Evolutionary conservation across 2,329 filamentous ascomycete genomes (phyloP), one percentile per base, ranked within the genome.

Genomic region (Epichloe uncinata): DNA sequence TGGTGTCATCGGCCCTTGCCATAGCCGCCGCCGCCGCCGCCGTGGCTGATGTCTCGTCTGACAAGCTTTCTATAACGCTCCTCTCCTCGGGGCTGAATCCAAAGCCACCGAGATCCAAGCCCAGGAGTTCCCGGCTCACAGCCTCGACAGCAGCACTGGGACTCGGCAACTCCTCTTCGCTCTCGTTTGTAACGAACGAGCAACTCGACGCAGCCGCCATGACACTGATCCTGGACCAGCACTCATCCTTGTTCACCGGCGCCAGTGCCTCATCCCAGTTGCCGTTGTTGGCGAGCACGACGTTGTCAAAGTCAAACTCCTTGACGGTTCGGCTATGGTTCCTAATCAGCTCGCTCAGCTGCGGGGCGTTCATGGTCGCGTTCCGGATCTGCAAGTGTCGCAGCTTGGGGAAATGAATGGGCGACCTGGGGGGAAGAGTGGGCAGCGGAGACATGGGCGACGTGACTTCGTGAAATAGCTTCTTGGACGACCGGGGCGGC

Each of bases 261-360:
- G 81, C 78, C n/a, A 95, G 75, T 0, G 87, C 87, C 33, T 89
- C 83, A 52, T 93, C 84, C 87, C 87, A 95, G 51, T 73, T 83
- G 30, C 85, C 87, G 35, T 72, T 72, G 53, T 78, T 75, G 47
- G 80, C 74, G 42, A 95, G 74, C 33, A 77, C 72, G 16, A 90
- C 81, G 54, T 86, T 82, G 61, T 89, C 82, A 63, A 94, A 88
- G 62, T 88, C 82, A 60, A 91, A 87, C 60, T 91, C 84, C 55
- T 77, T 74, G 43, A 94, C 78, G 0, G 80, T 83, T 50, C 72
- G 70, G 33, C 79, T 75, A 66, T 95, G 87, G 12, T 72, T 69
- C 46, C 72, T 67, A 52, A 93, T 81, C 54, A 95, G 79, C 13
- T 74, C 72, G 42, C 79, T 75, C 52, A 94, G 77, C 64, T 93